Evolutionary conservation across 2,329 filamentous ascomycete genomes (phyloP).

Genomic region (Fusarium coicis): DNA sequence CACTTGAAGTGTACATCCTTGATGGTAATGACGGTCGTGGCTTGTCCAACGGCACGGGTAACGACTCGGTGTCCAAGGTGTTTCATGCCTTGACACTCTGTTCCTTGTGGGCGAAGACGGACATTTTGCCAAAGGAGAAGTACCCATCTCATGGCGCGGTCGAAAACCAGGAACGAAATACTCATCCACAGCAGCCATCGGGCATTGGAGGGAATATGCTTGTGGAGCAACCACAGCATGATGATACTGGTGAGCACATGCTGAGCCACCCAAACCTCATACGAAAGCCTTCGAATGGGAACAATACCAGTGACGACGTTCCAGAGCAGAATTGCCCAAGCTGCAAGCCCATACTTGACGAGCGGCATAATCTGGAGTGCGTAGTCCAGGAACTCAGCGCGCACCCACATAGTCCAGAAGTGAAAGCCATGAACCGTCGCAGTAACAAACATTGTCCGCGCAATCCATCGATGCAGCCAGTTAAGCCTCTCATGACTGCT

Average conservation of each 20-base stretch:
- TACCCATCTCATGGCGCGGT: constrained; percentile 64
- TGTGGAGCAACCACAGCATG: constrained; percentile 71
- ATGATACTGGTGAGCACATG: constrained; percentile 71
- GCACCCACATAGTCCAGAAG: constrained; percentile 73
- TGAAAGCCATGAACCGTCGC: constrained; percentile 76
- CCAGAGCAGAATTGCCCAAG: constrained; percentile 75
- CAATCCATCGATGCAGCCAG: constrained; percentile 79
- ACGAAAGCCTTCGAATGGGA: constrained; percentile 72
- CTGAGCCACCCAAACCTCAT: constrained; percentile 77
- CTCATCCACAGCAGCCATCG: constrained; percentile 74
- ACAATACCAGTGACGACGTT: constrained; percentile 70
- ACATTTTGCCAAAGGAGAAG: constrained; percentile 65
- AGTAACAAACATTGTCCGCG: constrained; percentile 74
- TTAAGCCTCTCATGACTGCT: constrained; percentile 76
- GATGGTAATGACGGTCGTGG: constrained; percentile 67
- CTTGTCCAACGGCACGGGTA: constrained; percentile 59
- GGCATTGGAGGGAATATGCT: constrained; percentile 70
- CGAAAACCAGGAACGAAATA: constrained; percentile 70
- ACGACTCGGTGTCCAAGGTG: constrained; percentile 64
- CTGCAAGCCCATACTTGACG: constrained; percentile 73
- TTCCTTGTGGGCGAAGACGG: constrained; percentile 53
- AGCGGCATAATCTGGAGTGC: constrained; percentile 72
- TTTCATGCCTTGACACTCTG: constrained; percentile 59
- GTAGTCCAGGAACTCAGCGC: constrained; percentile 66
- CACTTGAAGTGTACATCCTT: constrained; percentile 69